These are phyloP conservation scores for Leptographium galeiforme DNA, from an alignment of 2,329 filamentous ascomycete species.

Conservation along the genomic window DNA sequence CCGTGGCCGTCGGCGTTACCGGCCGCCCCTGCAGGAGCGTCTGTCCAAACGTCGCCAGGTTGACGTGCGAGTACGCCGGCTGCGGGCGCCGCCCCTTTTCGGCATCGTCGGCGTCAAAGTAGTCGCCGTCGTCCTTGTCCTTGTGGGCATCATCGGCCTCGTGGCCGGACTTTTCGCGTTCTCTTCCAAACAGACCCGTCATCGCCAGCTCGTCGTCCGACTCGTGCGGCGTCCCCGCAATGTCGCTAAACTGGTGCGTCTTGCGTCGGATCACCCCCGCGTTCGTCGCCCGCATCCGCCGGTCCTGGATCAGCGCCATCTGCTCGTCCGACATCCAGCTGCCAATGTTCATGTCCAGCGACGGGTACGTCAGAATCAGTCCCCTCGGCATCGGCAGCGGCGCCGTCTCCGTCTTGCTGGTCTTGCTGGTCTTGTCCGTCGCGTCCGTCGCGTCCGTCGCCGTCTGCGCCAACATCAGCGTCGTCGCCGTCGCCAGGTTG, in stretches of 20 bases:
- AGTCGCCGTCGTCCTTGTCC: constrained; percentile 2
- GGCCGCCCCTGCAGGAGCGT: neutral
- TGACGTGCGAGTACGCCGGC: constrained; percentile 10
- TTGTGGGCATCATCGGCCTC: neutral
- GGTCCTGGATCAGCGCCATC: constrained; percentile 83
- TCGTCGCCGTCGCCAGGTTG: constrained; percentile 66
- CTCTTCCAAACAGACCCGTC: neutral
- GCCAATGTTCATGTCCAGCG: constrained; percentile 90
- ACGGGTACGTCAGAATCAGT: constrained; percentile 75
- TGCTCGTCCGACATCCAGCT: constrained; percentile 99
- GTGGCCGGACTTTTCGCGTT: neutral
- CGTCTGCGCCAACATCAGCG: constrained; percentile 79
- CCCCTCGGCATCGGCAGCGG: constrained; percentile 61
- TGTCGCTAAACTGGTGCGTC: constrained; percentile 72
- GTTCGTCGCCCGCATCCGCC: constrained; percentile 65
- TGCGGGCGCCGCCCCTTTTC: constrained; percentile 3
- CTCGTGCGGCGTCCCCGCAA: constrained; percentile 71
- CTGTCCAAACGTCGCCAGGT: constrained; percentile 2
- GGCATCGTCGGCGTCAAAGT: neutral
- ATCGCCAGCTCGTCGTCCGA: constrained; percentile 56
- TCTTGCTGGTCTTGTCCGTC: neutral
- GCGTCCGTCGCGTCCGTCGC: constrained; percentile 15
- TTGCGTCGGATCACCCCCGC: constrained; percentile 67
- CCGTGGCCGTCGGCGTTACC: neutral
- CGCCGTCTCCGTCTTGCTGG: neutral